These are phyloP conservation scores for Phymatotrichopsis omnivora DNA, from an alignment of 2,329 filamentous ascomycete genomes.

Conservation along the genomic window DNA sequence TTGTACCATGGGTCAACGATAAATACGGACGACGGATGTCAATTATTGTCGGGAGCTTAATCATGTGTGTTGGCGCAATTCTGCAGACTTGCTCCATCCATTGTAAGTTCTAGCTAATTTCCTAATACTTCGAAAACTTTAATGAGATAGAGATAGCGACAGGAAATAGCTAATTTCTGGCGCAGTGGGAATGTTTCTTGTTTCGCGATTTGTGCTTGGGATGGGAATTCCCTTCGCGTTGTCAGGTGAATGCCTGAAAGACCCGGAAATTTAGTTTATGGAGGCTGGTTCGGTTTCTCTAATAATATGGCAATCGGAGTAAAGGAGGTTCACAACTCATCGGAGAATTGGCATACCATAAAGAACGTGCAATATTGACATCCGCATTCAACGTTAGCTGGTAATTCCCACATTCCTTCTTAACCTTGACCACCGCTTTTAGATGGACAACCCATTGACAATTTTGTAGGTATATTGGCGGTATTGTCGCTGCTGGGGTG, in stretches of 20 bases:
- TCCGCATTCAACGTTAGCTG: slow-evolving; percentile 52
- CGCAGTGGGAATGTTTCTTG: slow-evolving; percentile 49
- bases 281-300: slow-evolving; percentile 33
- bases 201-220: slow-evolving; percentile 50
- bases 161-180: neutral
- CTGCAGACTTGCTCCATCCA: slow-evolving; percentile 30
- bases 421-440: slow-evolving; percentile 29
- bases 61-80: slow-evolving; percentile 34
- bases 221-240: slow-evolving; percentile 51
- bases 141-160: neutral
- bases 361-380: slow-evolving; percentile 49
- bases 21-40: slow-evolving; percentile 33
- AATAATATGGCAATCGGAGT: neutral
- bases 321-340: slow-evolving; percentile 46
- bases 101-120: neutral
- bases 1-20: slow-evolving; percentile 34
- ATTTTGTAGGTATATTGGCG: slow-evolving; percentile 40
- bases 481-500: slow-evolving; percentile 43
- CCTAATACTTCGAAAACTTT: neutral
- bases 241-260: too few relatives aligned
- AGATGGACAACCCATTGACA: neutral
- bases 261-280: slow-evolving; percentile 47
- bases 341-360: slow-evolving; percentile 51
- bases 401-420: slow-evolving; percentile 36
- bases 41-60: slow-evolving; percentile 33